Evolutionary conservation across 2,329 filamentous ascomycete species (phyloP), one percentile per base, ranked within the genome.

Genomic region (Fusarium scirpi): DNA sequence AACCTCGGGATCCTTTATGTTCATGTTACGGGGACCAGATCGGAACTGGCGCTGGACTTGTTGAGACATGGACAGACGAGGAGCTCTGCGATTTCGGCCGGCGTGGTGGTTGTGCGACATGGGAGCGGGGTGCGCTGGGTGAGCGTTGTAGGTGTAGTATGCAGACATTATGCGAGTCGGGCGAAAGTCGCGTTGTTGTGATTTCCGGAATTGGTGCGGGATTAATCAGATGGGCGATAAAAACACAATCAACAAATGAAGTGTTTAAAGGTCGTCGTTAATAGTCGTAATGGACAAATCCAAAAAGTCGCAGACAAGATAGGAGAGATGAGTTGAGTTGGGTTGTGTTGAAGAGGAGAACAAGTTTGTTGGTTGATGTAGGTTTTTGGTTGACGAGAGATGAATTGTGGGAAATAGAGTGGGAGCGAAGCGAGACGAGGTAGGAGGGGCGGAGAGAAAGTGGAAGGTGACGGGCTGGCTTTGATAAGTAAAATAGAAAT

Each of bases 11-110:
- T 94, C 84, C 80, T 97, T 94, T 82, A 97, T 94, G 83, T 40
- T 43, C 49, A 95, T 93, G 77, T 91, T 92, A 78, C 93, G 91
- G 58, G 94, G 91, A 70, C 91, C 91, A 69, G 49, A 53, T 53
- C 94, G 92, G 79, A 93, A 94, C 81, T 97, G 94, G 80, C 94
- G 92, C 78, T 97, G 93, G 53, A 90, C 84, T 83, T 95, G 94
- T 78, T 97, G 94, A 46, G 91, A 87, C 55, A 93, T 90, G 44
- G 91, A 91, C 75, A 96, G 86, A 76, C 94, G 90, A 65, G 94
- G 92, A 45, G 91, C 92, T 78, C 95, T 89, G 77, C 95, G 92
- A 80, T 92, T 94, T 77, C 95, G 93, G 76, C 93, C 92, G 77
- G 90, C 91, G 81, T 96, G 92, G 83, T 95, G 91, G 81, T 88